Conservation (phyloP, 768 basidiomycete genomes). For the Leccinum fibrillosum region DNA sequence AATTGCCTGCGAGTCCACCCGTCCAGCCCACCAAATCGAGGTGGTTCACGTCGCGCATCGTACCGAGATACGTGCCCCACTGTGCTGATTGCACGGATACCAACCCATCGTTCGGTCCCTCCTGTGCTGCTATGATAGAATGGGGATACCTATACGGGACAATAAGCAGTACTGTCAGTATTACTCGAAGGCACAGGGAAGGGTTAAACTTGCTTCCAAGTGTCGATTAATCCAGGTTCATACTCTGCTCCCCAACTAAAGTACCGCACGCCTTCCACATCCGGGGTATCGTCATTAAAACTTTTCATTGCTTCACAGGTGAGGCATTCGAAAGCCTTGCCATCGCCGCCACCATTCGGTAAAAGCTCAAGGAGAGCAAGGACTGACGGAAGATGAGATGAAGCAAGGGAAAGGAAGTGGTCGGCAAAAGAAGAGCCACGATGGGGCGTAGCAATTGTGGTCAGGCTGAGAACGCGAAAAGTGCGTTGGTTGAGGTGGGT, state of each 20-base stretch:
- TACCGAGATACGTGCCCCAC: constrained; percentile 98
- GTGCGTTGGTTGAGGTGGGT: constrained; percentile 74
- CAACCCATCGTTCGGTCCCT: constrained; percentile 93
- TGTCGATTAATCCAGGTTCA: constrained; percentile 86
- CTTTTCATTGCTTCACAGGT: constrained; percentile 80
- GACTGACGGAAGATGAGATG: constrained; percentile 61
- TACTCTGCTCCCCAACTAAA: constrained; percentile 96
- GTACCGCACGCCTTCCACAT: constrained; percentile 77
- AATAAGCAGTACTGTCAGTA: neutral
- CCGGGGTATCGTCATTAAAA: constrained; percentile 86
- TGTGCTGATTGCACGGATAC: constrained; percentile 84
- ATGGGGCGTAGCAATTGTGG: constrained; percentile 94
- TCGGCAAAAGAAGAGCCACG: constrained; percentile 92
- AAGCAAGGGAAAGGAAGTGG: constrained; percentile 79
- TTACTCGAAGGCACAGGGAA: neutral
- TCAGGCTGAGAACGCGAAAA: constrained; percentile 82
- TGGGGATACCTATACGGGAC: constrained; percentile 54
- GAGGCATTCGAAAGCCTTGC: constrained; percentile 87
- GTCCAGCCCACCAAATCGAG: constrained; percentile 94
- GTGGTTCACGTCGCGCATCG: constrained; percentile 86
- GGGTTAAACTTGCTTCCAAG: constrained; percentile 58
- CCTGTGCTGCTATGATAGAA: constrained; percentile 76
- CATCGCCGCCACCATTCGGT: constrained; percentile 92
- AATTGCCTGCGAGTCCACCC: constrained; percentile 27
- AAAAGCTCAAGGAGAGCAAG: constrained; percentile 76